Conservation (phyloP, 176 grass and related monocot genomes). For the Chloris gayana region DNA sequence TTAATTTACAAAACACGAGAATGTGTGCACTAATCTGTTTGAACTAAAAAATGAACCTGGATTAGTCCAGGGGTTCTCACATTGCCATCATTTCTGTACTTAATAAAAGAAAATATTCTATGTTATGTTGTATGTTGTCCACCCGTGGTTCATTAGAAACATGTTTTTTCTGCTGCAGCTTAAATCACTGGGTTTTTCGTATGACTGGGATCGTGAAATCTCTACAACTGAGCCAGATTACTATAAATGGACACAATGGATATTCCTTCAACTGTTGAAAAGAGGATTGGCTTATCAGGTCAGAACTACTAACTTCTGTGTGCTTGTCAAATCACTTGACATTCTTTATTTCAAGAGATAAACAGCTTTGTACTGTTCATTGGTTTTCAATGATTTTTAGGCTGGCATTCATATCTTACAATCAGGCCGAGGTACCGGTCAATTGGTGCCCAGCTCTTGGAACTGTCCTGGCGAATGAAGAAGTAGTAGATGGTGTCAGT, state of each 20-base stretch:
- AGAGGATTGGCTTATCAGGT: conserved; percentile 97
- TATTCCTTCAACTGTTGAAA: conserved; percentile 95
- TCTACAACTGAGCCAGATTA: conserved; percentile 92
- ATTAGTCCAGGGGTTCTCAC: background rate
- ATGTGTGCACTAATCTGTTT: background rate
- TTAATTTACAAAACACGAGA: background rate
- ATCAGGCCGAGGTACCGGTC: conserved; percentile 97
- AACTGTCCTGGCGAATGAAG: conserved; percentile 97
- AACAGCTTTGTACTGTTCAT: conserved; percentile 20
- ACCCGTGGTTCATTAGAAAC: background rate
- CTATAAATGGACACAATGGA: conserved; percentile 99
- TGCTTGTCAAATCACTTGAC: background rate
- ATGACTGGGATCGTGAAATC: conserved; percentile 94
- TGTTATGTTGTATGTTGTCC: background rate
- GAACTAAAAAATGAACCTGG: background rate
- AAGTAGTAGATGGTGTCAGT: conserved; percentile 89
- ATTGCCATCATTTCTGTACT: background rate
- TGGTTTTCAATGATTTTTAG: conserved; percentile 71
- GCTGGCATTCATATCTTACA: conserved; percentile 64
- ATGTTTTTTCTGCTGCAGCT: conserved; percentile 60
- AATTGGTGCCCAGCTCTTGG: conserved; percentile 99
- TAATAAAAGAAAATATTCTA: background rate
- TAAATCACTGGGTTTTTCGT: conserved; percentile 95
- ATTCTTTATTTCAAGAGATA: conserved; percentile 40
- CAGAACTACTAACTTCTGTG: conserved; percentile 20